phyloP scores from a whole-genome alignment of 768 basidiomycete species.

The Psilocybe cyanescens region DNA sequence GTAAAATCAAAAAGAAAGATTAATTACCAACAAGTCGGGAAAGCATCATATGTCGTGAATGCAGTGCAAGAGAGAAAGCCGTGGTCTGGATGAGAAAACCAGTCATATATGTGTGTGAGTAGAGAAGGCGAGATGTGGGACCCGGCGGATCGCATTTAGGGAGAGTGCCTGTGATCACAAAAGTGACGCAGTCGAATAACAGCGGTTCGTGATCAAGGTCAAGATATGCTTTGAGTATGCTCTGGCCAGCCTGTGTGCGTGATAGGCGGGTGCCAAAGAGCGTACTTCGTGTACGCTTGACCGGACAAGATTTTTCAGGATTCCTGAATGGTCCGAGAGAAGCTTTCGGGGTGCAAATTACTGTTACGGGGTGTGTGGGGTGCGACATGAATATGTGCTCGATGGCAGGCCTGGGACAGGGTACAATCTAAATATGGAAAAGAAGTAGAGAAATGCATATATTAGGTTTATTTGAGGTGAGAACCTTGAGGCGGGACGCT shows the following conservation, averaged over 20 bases:
- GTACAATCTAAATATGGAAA: slow-evolving; percentile 3
- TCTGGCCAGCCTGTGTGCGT: background rate
- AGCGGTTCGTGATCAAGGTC: background rate
- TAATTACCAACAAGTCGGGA: background rate
- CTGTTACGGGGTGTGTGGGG: background rate
- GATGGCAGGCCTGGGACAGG: slow-evolving; percentile 1
- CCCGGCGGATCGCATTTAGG: background rate
- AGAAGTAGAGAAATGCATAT: background rate
- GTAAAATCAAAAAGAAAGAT: background rate
- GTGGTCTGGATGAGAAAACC: background rate
- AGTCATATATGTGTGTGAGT: slow-evolving; percentile 7
- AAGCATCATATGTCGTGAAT: background rate
- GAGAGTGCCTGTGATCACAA: background rate
- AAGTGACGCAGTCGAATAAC: background rate
- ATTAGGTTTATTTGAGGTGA: background rate
- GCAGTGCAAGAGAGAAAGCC: background rate
- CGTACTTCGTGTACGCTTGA: background rate
- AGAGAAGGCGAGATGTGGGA: slow-evolving; percentile 10
- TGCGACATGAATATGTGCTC: background rate
- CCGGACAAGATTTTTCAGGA: background rate
- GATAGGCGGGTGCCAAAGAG: background rate
- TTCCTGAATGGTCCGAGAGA: background rate
- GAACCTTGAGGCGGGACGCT: background rate
- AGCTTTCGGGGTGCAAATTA: background rate
- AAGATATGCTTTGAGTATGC: background rate